A percentile compares a stretch with the other conserved stretches of the same genome.
phyloP scores from a whole-genome alignment of 1,139 yeast genomes.

The Candida gigantensis region DNA sequence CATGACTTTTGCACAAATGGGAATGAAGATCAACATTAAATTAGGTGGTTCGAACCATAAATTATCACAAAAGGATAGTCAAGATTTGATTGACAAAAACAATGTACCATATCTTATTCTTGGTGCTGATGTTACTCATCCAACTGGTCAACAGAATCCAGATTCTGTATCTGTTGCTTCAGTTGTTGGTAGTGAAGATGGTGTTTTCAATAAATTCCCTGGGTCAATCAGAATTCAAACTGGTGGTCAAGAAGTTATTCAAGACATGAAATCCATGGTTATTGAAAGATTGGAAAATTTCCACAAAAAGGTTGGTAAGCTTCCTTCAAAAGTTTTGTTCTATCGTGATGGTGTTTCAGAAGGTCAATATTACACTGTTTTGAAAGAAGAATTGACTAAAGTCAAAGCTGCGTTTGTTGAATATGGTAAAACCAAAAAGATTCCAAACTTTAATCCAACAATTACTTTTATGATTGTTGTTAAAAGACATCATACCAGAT shows the following conservation, averaged over 20 bases:
- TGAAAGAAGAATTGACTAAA: conserved; percentile 15
- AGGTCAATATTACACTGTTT: conserved; percentile 16
- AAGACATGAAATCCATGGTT: conserved; percentile 14
- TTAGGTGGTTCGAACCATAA: conserved; percentile 17
- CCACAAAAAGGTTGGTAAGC: conserved; percentile 11
- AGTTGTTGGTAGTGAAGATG: conserved; percentile 17
- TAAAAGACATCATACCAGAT: conserved; percentile 17
- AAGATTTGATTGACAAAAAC: conserved; percentile 12
- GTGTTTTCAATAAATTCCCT: conserved; percentile 15
- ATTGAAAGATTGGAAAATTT: conserved; percentile 15
- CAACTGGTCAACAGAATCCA: conserved; percentile 11
- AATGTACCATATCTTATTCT: conserved; percentile 15
- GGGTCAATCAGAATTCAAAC: conserved; percentile 15
- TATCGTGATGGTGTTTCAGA: conserved; percentile 19
- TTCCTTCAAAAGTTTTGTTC: conserved; percentile 15
- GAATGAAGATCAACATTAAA: conserved; percentile 16
- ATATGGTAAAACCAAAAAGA: conserved; percentile 11
- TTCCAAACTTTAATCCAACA: conserved; percentile 11
- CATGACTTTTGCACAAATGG: conserved; percentile 15
- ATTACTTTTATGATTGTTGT: conserved; percentile 17
- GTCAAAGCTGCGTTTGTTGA: conserved; percentile 14
- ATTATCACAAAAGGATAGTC: conserved; percentile 11
- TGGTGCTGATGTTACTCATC: conserved; percentile 18
- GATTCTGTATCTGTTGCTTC: conserved; percentile 16
- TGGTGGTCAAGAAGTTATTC: conserved; percentile 16